phyloP scores from a whole-genome alignment of 805 yeast genomes.

The Komagataella kurtzmanii region DNA sequence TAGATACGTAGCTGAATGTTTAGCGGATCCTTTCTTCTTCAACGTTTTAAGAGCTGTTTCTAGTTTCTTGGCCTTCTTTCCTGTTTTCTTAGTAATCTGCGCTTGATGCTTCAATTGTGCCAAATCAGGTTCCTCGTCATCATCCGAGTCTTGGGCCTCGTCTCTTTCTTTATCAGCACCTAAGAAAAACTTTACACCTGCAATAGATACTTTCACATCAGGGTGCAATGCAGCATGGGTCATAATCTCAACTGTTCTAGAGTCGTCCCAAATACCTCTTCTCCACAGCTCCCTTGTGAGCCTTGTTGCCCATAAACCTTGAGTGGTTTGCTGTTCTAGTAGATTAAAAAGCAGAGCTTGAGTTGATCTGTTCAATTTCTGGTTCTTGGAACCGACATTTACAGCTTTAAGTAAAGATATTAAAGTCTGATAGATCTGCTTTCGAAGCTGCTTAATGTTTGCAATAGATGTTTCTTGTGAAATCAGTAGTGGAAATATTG shows the following conservation, averaged over 20 bases:
- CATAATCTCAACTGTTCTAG: conserved; percentile 95
- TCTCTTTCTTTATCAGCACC: conserved; percentile 95
- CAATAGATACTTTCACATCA: conserved; percentile 73
- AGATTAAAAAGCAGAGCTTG: conserved; percentile 87
- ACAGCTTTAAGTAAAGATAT: conserved; percentile 69
- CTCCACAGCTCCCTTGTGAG: conserved; percentile 94
- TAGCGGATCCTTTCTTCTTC: conserved; percentile 50
- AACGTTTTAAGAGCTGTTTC: conserved; percentile 59
- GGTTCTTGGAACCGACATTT: conserved; percentile 82
- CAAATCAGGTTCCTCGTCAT: conserved; percentile 63
- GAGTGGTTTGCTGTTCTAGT: conserved; percentile 63
- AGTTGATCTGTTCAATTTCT: conserved; percentile 76
- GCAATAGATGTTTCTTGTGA: conserved; percentile 32
- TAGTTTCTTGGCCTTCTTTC: conserved; percentile 69
- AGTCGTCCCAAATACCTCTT: conserved; percentile 96
- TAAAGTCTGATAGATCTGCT: conserved; percentile 69
- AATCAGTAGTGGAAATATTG: conserved; percentile 72
- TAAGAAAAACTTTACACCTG: conserved; percentile 83
- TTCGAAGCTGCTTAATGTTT: conserved; percentile 72
- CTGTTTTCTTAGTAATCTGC: conserved; percentile 70
- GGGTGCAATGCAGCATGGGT: conserved; percentile 87
- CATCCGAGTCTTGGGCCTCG: conserved; percentile 62
- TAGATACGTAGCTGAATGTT: conserved; percentile 50
- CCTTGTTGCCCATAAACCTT: conserved; percentile 92
- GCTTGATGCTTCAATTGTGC: conserved; percentile 65